Evolutionary conservation across 192 early-diverging fungal species (phyloP).

Genomic region (Ambispora gerdemannii): DNA sequence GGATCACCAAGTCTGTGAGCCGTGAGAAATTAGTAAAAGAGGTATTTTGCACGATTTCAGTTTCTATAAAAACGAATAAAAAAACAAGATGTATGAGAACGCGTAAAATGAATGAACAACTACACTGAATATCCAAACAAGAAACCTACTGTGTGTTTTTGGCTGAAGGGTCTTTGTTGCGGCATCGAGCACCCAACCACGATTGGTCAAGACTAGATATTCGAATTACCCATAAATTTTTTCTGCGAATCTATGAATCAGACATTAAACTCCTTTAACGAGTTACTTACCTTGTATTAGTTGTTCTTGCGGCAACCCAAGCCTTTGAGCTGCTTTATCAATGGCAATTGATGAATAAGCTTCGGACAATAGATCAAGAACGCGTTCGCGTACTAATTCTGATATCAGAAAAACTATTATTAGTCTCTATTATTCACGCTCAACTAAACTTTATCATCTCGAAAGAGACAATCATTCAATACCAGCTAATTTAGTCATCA

Average conservation of each 20-base stretch:
- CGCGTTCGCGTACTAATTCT: slow-evolving; percentile 24
- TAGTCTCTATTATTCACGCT: no score
- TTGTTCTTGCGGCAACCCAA: slow-evolving; percentile 20
- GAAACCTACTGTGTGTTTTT: slow-evolving; percentile 22
- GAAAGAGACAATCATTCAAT: neutral
- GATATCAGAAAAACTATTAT: neutral
- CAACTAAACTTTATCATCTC: no score
- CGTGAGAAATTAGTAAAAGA: slow-evolving; percentile 28
- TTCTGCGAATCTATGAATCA: neutral
- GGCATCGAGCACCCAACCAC: slow-evolving; percentile 13
- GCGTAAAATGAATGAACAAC: neutral
- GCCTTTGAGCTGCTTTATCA: slow-evolving; percentile 11
- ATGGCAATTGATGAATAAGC: slow-evolving; percentile 31
- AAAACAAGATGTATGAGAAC: neutral
- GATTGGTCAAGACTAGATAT: slow-evolving; percentile 1
- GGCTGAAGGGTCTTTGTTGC: slow-evolving; percentile 25
- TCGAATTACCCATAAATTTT: neutral
- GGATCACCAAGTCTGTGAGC: slow-evolving; percentile 28
- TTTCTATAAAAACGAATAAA: neutral
- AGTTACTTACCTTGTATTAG: slow-evolving; percentile 12
- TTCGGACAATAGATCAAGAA: slow-evolving; percentile 25
- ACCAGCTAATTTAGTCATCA: slow-evolving; percentile 24
- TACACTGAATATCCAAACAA: neutral
- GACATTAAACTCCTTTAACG: neutral
- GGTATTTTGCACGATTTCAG: neutral